Conservation (phyloP, 2,329 filamentous ascomycete species). For the Aspergillus sp. region DNA sequence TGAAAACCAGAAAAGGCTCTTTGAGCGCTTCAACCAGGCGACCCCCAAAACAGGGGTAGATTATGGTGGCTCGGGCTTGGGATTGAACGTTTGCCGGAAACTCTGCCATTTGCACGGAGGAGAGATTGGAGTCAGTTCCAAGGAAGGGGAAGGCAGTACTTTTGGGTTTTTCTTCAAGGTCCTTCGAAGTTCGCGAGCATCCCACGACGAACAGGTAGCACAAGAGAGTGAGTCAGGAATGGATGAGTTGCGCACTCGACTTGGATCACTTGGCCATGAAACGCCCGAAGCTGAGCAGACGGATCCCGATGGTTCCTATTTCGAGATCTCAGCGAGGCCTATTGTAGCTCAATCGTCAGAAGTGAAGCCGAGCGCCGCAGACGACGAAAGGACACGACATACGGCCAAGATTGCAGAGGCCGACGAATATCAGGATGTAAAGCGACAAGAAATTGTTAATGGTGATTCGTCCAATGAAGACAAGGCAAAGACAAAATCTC, state of each 20-base stretch:
- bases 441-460: neutral
- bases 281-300: neutral
- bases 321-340: constrained; percentile 11
- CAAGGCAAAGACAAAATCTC: neutral
- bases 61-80: constrained; percentile 72
- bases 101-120: constrained; percentile 77
- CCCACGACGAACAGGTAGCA: neutral
- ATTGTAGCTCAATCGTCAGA: constrained; percentile 8
- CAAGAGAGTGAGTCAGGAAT: constrained; percentile 3
- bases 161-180: constrained; percentile 55
- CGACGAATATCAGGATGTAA: neutral
- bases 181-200: constrained; percentile 9
- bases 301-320: neutral
- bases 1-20: constrained; percentile 66
- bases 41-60: constrained; percentile 69
- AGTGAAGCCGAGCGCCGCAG: constrained; percentile 1
- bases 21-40: constrained; percentile 72
- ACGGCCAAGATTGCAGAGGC: constrained; percentile 5
- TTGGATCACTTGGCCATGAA: constrained; percentile 12
- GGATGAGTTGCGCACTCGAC: constrained; percentile 11
- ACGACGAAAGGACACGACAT: constrained; percentile 5
- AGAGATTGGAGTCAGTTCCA: constrained; percentile 63
- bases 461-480: neutral
- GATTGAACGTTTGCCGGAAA: constrained; percentile 70
- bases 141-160: constrained; percentile 49